A percentile compares a stretch with the other conserved stretches of the same genome.
phyloP scores from a whole-genome alignment of 805 yeast genomes.

The Candida hispaniensis region DNA sequence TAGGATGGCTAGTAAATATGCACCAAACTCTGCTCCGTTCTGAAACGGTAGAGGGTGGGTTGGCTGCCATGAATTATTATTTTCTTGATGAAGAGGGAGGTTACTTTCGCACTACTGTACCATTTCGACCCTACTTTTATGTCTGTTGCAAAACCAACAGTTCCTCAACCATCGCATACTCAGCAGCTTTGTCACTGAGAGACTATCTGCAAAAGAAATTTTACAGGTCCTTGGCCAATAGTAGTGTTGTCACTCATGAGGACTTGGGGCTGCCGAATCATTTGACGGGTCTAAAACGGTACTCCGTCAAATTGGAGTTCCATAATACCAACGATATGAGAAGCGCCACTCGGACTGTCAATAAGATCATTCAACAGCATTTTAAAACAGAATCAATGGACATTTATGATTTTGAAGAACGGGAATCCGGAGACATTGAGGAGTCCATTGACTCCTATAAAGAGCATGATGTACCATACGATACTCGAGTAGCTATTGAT shows the following conservation, averaged over 20 bases:
- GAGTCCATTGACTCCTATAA: constrained; percentile 62
- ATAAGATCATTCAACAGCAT: constrained; percentile 13
- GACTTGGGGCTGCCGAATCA: constrained; percentile 81
- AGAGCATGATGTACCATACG: constrained; percentile 95
- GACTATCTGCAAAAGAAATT: constrained; percentile 62
- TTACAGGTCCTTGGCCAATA: constrained; percentile 50
- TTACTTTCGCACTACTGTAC: constrained; percentile 74
- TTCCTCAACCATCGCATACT: no score
- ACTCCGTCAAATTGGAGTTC: constrained; percentile 58
- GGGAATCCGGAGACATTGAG: constrained; percentile 40
- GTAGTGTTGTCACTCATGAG: constrained; percentile 53
- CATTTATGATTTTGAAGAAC: constrained; percentile 11
- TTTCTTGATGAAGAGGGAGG: constrained; percentile 96
- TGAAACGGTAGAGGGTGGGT: constrained; percentile 50
- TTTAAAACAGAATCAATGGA: no score
- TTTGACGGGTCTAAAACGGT: constrained; percentile 59
- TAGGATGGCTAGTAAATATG: constrained; percentile 93
- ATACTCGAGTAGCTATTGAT: constrained; percentile 93
- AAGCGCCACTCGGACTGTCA: constrained; percentile 2
- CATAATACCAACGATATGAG: constrained; percentile 61
- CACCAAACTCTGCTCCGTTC: constrained; percentile 48
- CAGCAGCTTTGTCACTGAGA: constrained; percentile 64
- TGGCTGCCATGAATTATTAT: constrained; percentile 86
- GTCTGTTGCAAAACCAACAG: constrained; percentile 51
- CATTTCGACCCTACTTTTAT: constrained; percentile 79